Conservation (phyloP, 495 filamentous ascomycete species). For the Xylaria longipes region DNA sequence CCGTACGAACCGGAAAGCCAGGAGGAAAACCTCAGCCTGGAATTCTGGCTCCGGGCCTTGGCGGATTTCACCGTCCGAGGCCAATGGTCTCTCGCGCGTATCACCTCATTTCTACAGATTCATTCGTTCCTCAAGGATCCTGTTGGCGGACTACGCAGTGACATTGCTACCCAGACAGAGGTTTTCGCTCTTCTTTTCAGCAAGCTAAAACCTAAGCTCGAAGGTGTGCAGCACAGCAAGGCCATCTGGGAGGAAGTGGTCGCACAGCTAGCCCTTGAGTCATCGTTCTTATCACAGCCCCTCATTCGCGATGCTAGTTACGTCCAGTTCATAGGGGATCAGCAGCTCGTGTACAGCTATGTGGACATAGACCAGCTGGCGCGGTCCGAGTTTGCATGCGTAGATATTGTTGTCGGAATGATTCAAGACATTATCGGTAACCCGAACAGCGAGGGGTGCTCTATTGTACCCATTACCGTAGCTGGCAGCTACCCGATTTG, state of each 20-base stretch:
- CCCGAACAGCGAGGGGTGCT: not conserved
- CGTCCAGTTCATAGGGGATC: conserved; percentile 18
- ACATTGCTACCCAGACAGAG: conserved; percentile 4
- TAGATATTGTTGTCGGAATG: conserved; percentile 18
- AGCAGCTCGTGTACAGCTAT: conserved; percentile 21
- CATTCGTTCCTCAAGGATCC: conserved; percentile 22
- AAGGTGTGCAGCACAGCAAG: not conserved
- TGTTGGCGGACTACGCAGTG: conserved; percentile 13
- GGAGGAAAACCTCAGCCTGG: conserved; percentile 15
- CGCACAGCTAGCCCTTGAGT: conserved; percentile 9
- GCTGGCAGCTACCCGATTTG: conserved; percentile 12
- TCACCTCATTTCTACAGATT: conserved; percentile 11
- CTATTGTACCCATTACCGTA: conserved; percentile 18
- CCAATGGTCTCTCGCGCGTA: conserved; percentile 13
- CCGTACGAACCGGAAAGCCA: conserved; percentile 11
- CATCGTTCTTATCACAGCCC: conserved; percentile 18
- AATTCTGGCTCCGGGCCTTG: conserved; percentile 16
- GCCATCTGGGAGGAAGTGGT: not conserved
- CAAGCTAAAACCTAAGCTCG: conserved; percentile 4
- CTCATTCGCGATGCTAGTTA: conserved; percentile 10
- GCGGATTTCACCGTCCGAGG: conserved; percentile 17
- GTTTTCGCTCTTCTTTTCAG: not conserved
- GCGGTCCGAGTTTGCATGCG: conserved; percentile 18
- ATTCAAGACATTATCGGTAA: conserved; percentile 16
- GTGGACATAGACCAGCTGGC: conserved; percentile 15